These are phyloP conservation scores for Chenopodium formosanum DNA, from an alignment of 148 eudicot species.

Conservation along the genomic window DNA sequence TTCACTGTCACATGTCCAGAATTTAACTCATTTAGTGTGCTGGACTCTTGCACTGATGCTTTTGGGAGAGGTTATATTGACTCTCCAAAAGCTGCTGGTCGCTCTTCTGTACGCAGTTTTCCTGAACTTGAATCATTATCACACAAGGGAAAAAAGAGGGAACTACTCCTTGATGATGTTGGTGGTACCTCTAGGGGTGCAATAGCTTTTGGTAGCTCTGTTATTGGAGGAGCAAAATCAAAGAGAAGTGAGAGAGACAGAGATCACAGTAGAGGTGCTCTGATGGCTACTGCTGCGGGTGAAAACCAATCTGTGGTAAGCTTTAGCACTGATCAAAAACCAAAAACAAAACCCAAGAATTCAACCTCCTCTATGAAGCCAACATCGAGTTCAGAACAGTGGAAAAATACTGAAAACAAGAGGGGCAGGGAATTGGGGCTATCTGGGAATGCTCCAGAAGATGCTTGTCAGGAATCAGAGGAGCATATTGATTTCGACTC, in stretches of 20 bases:
- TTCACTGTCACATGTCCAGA: conserved; percentile 19
- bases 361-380: conserved; percentile 10
- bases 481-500: conserved; percentile 43
- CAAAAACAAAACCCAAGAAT: conserved; percentile 30
- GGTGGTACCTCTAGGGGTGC: conserved; percentile 27
- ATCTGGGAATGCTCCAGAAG: conserved; percentile 24
- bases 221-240: conserved; percentile 27
- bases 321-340: conserved; percentile 27
- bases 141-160: conserved; percentile 31
- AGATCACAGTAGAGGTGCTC: conserved; percentile 23
- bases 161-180: conserved; percentile 39
- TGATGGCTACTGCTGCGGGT: conserved; percentile 15
- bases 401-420: conserved; percentile 19
- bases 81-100: conserved; percentile 25
- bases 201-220: conserved; percentile 19
- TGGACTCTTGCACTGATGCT: conserved; percentile 29
- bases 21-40: conserved; percentile 27
- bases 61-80: conserved; percentile 28
- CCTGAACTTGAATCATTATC: conserved; percentile 23
- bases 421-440: conserved; percentile 7
- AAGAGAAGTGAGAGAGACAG: conserved; percentile 36
- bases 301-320: conserved; percentile 23
- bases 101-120: conserved; percentile 27
- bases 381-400: conserved; percentile 21
- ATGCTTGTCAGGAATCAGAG: conserved; percentile 29